Base-by-base conservation (phyloP, 1,284 basidiomycete species). In the Neolentinus lepideus region DNA sequence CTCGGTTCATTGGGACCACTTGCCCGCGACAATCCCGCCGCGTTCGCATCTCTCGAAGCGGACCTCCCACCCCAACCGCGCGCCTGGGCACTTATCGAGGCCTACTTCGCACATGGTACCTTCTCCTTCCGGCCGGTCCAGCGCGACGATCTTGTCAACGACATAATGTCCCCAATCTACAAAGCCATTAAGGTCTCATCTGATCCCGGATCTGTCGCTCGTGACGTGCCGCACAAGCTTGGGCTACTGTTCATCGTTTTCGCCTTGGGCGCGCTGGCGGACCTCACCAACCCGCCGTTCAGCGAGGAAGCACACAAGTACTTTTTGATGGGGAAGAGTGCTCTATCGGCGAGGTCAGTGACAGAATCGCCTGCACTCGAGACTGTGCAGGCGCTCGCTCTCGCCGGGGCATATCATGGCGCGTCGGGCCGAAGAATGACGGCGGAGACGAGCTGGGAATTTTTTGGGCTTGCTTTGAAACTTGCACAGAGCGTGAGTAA, bases 301-400 rank as follows among this genome's bases (percentile, higher is more conserved):
- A 77, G 75, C 59, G 66, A 74, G 22, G 78, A 81, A 59, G 78
- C 79, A 2, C 79, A 80, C 55, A 76, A 79, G 61, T 83, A 81
- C 61, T 76, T 80, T 59, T 70, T 70, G 29, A 69, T 83, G 1
- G 69, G 77, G 16, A 69, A 74, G 52, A 76, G 78, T 12, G 74
- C 79, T 2, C 54, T 79, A 24, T 69, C 72, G 25, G 64, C 80
- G 24, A 74, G 80, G 55, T 69, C 76, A 3, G 66, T 80, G 12
- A 57, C 80, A 51, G 68, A 63, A 8, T 24, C 21, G 14, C 47
- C 47, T 6, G 21, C 10, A n/a, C 26, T 52, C 33, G 51, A 31
- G n/a, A 52, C 51, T 8, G 33, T 52, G 21, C 51, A 52, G 27
- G 51, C 51, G 19, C 21, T 36, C 6, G 8, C 27, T 19, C 51